Evolutionary conservation across 176 grass and related monocot species (phyloP), one percentile per base, ranked within the genome.

Genomic region (Phoenix roebelenii): DNA sequence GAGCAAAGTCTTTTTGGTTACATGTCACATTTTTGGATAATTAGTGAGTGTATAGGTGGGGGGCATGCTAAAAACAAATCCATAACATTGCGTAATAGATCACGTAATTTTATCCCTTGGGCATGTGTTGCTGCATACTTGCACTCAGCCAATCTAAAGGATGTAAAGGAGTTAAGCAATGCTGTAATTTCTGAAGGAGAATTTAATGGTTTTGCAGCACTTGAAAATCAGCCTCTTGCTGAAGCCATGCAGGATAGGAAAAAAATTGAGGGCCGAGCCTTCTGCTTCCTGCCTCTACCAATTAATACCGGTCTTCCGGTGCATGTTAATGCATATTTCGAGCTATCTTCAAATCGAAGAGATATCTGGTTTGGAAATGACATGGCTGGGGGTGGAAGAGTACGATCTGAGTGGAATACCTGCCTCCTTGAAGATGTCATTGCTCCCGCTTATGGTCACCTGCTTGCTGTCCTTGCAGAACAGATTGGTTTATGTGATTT

Each of bases 291-390:
- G 61, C 91, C 91, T 79, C 61, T 96, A 76, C 91, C 91, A 49
- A 76, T 96, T 60, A 85, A 56, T 57, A 96, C 91, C 67, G 80
- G 74, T 66, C 85, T 90, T 35, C 91, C 91, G 12, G 83, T 83
- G 18, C 91, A 96, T 65, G 77, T 90, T 54, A 96, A 96, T 90
- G 86, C 91, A 65, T 96, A 96, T 82, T 96, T 96, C 68, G 91
- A 96, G 82, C 54, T 96, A 71, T 96, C 91, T 74, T 96, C 91
- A 68, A 96, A 96, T 76, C 80, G 91, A 74, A 90, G 91, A 67
- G 91, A 96, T 85, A 96, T 96, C 70, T 96, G 91, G 91, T 89
- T 80, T 64, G 86, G 91, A 67, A 96, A 90, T 66, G 91, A 90
- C 72, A 96, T 96, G 91, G 77, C 83, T 9, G 91, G 91, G 48